Base-by-base conservation (phyloP, 2,329 filamentous ascomycete genomes). In the Fusarium austroafricanum region DNA sequence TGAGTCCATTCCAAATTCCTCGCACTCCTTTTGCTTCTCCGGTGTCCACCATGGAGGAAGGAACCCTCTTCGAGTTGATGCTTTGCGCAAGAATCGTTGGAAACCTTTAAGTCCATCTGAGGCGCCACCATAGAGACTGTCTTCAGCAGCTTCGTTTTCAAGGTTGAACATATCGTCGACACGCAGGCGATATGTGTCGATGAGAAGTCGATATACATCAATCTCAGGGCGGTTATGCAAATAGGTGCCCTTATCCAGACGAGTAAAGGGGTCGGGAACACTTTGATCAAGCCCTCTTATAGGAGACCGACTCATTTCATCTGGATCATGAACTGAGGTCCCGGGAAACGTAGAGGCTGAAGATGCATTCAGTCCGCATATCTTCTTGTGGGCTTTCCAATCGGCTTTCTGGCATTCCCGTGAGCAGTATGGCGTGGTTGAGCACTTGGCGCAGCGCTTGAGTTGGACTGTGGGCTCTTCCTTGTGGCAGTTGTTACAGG, bases 101-200 rank as follows among this genome's bases (percentile, higher is more conserved):
- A 85, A 82, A 7, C 77, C 79, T 0, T n/a, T 12, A 1, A 76
- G 54, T 0, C 73, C 73, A 49, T 75, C 23, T 1, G 55, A 2
- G 2, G 62, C 65, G 0, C 71, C 74, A 10, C 37, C 70, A 57
- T 79, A 78, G 37, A 81, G 35, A 56, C 74, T 75, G 57, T 76
- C 78, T 0, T 21, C 15, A 3, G 75, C 74, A 2, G 50, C 33
- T 1, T 73, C 49, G 38, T 76, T 75, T 1, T 75, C 70, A 3
- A 77, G 55, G 1, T 58, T 72, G 64, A 75, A 73, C 10, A 71
- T 58, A 57, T 84, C 82, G 4, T 80, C 75, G n/a, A 79, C 57
- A n/a, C 79, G 80, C n/a, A 86, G 66, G 29, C 82, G 82, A 67
- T 84, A 85, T 3, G 77, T 63, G 61, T 86, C 83, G 53, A 86